phyloP scores from a whole-genome alignment of 192 early-diverging fungal species.

The Coemansia biformis region DNA sequence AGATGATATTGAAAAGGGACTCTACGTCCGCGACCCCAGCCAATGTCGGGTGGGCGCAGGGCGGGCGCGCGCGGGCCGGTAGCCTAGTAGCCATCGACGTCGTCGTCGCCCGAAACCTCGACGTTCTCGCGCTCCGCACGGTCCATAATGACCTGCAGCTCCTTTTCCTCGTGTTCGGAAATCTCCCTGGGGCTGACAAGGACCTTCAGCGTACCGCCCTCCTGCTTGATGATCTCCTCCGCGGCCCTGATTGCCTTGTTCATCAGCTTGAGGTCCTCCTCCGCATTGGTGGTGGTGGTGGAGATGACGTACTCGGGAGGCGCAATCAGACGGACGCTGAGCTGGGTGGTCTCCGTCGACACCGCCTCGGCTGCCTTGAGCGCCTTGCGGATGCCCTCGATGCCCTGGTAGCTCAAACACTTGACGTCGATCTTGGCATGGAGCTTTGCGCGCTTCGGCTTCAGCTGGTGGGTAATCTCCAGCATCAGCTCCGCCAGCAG shows the following conservation, averaged over 20 bases:
- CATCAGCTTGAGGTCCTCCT: constrained; percentile 76
- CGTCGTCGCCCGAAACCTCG: constrained; percentile 89
- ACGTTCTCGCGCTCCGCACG: constrained; percentile 87
- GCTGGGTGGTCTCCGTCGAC: constrained; percentile 69
- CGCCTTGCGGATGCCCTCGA: constrained; percentile 91
- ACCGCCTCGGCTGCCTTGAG: constrained; percentile 79
- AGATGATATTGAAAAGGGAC: too few species aligned
- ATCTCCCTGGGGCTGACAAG: constrained; percentile 91
- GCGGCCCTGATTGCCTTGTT: constrained; percentile 80
- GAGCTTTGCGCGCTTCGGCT: constrained; percentile 93
- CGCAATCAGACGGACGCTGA: constrained; percentile 86
- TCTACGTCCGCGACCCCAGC: too few species aligned
- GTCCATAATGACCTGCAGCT: constrained; percentile 85
- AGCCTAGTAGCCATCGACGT: constrained; percentile 49
- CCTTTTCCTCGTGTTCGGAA: constrained; percentile 86
- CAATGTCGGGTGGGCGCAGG: too few species aligned
- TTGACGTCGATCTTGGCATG: constrained; percentile 92
- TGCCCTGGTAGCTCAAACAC: constrained; percentile 91
- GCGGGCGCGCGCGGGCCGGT: too few species aligned
- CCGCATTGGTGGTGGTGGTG: constrained; percentile 79
- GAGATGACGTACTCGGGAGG: constrained; percentile 93
- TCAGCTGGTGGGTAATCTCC: constrained; percentile 86
- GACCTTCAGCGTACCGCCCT: constrained; percentile 69
- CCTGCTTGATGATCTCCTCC: constrained; percentile 67
- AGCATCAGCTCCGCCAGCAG: constrained; percentile 69